Percentiles rank a stretch among this genome's conserved stretches.
Conservation (phyloP, 441 rosid species). For the Eruca vesicaria region DNA sequence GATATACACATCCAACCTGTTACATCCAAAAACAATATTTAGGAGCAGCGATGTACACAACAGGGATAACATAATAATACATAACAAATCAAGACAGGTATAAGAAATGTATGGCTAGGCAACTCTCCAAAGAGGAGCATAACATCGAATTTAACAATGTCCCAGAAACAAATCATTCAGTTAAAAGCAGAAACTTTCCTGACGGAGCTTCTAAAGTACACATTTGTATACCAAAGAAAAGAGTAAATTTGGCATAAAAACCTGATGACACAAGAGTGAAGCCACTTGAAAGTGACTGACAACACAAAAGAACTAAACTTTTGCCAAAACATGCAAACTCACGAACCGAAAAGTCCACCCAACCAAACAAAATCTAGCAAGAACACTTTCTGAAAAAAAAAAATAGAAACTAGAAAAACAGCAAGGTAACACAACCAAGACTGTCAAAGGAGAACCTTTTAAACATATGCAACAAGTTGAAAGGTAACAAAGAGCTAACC, state of each 20-base stretch:
- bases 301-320: constrained; percentile 11
- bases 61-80: background rate
- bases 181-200: constrained; percentile 6
- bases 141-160: constrained; percentile 2
- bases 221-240: constrained; percentile 9
- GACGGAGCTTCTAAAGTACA: background rate
- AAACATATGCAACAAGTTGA: background rate
- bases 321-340: constrained; percentile 25
- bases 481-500: constrained; percentile 13
- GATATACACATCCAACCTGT: constrained; percentile 93
- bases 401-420: constrained; percentile 15
- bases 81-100: constrained; percentile 3
- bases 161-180: background rate
- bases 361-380: constrained; percentile 24
- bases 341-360: constrained; percentile 8
- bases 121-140: background rate
- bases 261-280: background rate
- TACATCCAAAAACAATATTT: background rate
- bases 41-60: background rate
- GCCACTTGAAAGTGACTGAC: background rate
- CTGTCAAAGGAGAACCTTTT: background rate
- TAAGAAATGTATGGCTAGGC: background rate
- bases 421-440: constrained; percentile 13
- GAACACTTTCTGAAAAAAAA: constrained; percentile 15
- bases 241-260: constrained; percentile 1